These are phyloP conservation scores for Myxozyma lipomycoides DNA, from an alignment of 805 yeast genomes.

Conservation along the genomic window DNA sequence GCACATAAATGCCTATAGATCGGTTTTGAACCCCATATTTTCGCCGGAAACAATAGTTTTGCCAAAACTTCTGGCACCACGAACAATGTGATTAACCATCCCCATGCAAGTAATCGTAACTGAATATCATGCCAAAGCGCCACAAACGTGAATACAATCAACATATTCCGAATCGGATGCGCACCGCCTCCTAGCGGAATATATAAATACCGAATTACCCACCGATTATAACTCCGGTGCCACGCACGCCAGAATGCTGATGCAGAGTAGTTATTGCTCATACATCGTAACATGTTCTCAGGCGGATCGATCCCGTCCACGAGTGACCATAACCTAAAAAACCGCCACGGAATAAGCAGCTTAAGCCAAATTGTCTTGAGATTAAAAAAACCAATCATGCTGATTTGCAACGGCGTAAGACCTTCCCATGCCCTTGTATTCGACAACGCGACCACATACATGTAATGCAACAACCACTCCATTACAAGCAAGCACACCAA, in stretches of 20 bases:
- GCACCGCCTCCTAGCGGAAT: constrained; percentile 84
- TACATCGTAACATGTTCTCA: constrained; percentile 94
- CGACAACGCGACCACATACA: constrained; percentile 91
- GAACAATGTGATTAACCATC: constrained; percentile 87
- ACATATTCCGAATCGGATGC: constrained; percentile 66
- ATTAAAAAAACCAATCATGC: constrained; percentile 91
- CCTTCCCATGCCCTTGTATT: constrained; percentile 86
- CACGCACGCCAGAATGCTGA: constrained; percentile 98
- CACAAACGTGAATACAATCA: constrained; percentile 88
- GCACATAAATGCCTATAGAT: constrained; percentile 85
- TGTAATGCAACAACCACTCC: constrained; percentile 84
- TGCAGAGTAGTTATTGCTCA: constrained; percentile 90
- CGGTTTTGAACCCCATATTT: constrained; percentile 44
- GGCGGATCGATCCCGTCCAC: constrained; percentile 95
- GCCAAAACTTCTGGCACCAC: constrained; percentile 79
- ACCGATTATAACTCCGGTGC: constrained; percentile 91
- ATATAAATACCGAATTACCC: constrained; percentile 79
- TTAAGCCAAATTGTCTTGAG: constrained; percentile 91
- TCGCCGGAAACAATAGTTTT: constrained; percentile 41
- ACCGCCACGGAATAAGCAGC: constrained; percentile 89
- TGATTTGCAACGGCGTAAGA: constrained; percentile 84
- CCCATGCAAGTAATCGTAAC: constrained; percentile 83
- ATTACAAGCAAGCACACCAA: constrained; percentile 71
- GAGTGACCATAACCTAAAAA: constrained; percentile 88
- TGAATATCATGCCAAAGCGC: constrained; percentile 99